These are phyloP conservation scores for Stropharia rugosoannulata DNA, from an alignment of 768 basidiomycete species.

Conservation along the genomic window DNA sequence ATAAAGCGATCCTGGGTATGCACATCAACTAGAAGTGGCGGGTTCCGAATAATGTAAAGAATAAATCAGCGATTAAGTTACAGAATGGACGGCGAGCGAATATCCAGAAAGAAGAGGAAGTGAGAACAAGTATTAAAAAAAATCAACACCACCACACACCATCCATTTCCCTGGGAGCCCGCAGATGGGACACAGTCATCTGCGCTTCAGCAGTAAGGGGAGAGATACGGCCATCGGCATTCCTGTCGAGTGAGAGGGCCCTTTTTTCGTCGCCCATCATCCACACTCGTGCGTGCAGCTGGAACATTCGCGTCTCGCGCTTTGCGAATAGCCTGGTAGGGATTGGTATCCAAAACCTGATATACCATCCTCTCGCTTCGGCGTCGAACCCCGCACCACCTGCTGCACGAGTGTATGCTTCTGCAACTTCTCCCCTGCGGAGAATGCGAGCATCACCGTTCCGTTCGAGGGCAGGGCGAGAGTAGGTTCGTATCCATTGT, in stretches of 20 bases:
- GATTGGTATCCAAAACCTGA: constrained; percentile 46
- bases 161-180: constrained; percentile 38
- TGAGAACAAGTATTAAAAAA: background rate
- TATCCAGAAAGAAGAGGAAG: background rate
- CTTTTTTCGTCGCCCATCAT: constrained; percentile 28
- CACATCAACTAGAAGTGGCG: background rate
- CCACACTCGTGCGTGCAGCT: constrained; percentile 34
- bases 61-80: background rate
- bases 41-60: background rate
- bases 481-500: constrained; percentile 28
- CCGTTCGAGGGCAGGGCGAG: constrained; percentile 17
- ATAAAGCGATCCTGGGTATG: background rate
- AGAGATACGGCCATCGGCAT: constrained; percentile 14
- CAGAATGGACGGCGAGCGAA: background rate
- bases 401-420: background rate
- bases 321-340: constrained; percentile 46
- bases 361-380: constrained; percentile 29
- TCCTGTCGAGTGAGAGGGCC: constrained; percentile 15
- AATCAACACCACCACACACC: constrained; percentile 12
- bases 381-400: background rate
- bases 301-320: constrained; percentile 44
- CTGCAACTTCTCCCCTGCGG: background rate
- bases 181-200: constrained; percentile 45
- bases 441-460: background rate
- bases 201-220: constrained; percentile 23